Conservation (phyloP, 441 rosid species). For the Daphne laureola region DNA sequence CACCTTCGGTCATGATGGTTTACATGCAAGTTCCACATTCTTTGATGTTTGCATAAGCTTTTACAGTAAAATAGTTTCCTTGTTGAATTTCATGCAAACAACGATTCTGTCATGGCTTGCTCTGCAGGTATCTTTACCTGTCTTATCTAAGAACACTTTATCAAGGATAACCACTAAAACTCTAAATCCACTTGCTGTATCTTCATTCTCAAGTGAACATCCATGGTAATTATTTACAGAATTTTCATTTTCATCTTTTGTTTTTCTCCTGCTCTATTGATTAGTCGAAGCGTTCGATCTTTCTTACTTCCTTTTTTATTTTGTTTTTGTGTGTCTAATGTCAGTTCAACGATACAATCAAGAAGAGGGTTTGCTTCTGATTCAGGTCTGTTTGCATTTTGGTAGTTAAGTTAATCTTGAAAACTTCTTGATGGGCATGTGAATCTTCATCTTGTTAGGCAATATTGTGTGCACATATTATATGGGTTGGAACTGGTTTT, state of each 20-base stretch:
- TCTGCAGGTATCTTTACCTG: conserved; percentile 33
- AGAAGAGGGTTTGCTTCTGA: conserved; percentile 71
- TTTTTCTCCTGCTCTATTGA: not conserved
- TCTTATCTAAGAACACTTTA: conserved; percentile 24
- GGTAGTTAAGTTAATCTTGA: no score
- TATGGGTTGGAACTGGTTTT: no score
- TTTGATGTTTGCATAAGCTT: not conserved
- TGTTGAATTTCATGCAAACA: conserved; percentile 8
- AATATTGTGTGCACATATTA: no score
- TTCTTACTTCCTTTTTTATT: not conserved
- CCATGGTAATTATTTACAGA: conserved; percentile 23
- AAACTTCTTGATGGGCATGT: no score
- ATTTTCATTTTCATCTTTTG: conserved; percentile 6
- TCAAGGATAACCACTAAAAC: conserved; percentile 27
- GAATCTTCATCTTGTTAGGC: no score
- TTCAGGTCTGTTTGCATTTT: conserved; percentile 38
- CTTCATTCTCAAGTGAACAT: conserved; percentile 18
- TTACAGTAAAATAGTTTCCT: not conserved
- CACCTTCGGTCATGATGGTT: not conserved
- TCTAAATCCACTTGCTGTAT: conserved; percentile 27
- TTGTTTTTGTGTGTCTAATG: conserved; percentile 7
- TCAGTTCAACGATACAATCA: conserved; percentile 45
- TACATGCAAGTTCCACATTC: not conserved
- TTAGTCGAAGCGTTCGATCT: conserved; percentile 2
- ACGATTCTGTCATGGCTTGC: conserved; percentile 9